A percentile compares a stretch with the other conserved stretches of the same genome.
Evolutionary conservation across 2,329 filamentous ascomycete genomes (phyloP).

Genomic region (Colletotrichum aenigma): DNA sequence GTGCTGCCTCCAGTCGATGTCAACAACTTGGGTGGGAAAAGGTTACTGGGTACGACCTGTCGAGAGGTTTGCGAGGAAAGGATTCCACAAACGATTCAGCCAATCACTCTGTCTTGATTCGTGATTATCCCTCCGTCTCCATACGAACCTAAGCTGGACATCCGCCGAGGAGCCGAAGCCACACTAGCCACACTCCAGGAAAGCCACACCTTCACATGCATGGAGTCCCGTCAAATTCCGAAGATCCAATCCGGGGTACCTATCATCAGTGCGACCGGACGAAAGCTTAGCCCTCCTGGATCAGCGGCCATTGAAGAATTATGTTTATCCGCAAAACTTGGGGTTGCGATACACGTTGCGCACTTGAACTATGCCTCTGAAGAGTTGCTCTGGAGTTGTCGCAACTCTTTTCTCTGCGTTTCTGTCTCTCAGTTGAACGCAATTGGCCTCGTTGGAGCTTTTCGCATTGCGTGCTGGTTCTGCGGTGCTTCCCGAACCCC

Average conservation of each 20-base stretch:
- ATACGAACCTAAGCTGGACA: background rate
- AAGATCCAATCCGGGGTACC: constrained; percentile 1
- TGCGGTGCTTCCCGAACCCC: background rate
- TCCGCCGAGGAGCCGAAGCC: background rate
- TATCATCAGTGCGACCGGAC: constrained; percentile 11
- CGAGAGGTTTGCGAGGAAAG: background rate
- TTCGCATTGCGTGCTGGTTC: background rate
- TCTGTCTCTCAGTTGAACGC: background rate
- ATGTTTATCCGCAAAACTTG: background rate
- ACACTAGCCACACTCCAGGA: background rate
- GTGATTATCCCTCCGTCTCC: background rate
- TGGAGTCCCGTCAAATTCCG: constrained; percentile 15
- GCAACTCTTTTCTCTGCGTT: background rate
- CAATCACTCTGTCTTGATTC: background rate
- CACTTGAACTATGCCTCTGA: background rate
- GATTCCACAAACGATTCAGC: background rate
- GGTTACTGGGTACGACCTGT: background rate
- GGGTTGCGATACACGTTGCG: background rate
- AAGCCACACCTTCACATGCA: background rate
- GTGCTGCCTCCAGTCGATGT: constrained; percentile 13
- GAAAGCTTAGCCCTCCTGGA: constrained; percentile 8
- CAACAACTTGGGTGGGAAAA: constrained; percentile 2
- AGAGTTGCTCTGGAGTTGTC: background rate
- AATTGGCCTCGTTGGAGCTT: background rate
- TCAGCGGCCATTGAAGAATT: background rate